Base-by-base conservation (phyloP, 2,329 filamentous ascomycete genomes). In the Neonectria neomacrospora region DNA sequence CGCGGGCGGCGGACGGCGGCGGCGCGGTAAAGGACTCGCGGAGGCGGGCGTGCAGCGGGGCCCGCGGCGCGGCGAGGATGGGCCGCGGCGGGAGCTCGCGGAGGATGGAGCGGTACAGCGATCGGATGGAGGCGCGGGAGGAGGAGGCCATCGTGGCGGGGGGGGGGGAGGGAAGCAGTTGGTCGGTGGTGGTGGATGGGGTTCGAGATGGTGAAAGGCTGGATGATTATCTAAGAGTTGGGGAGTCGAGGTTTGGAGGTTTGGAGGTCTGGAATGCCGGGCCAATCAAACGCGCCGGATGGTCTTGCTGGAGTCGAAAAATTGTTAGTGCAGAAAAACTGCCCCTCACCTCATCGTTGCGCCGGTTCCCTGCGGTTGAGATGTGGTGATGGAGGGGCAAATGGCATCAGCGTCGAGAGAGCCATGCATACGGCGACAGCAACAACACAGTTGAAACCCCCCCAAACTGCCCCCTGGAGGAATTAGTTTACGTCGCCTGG, bases 101-200 rank as follows among this genome's bases (percentile, higher is more conserved):
- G 59, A 98, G 88, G 75, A 97, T 85, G 44, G 90, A 87, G 73
- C 95, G 92, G 85, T 98, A 98, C 75, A 97, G 85, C 37, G 93
- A 88, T 74, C 93, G 92, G 44, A 92, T 77, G 41, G 82, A 81
- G 42, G 86, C 77, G 66, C 83, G 77, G 10, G 76, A 77, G 2
- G 76, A 77, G 2, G 80, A 73, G 71, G 76, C 62, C 76, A 79
- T 51, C 18, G 20, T 41, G 52, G 53, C 37, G n/a, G n/a, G n/a
- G n/a, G n/a, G n/a, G n/a, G n/a, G n/a, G 51, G 37, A 11, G 20
- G 16, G 9, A 16, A 12, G 34, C 23, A 23, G 18, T 7, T 23
- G 39, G n/a, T n/a, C n/a, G n/a, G n/a, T n/a, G n/a, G n/a, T n/a
- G n/a, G n/a, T n/a, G n/a, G n/a, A n/a, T n/a, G n/a, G n/a, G n/a